A percentile compares a stretch with the other conserved stretches of the same genome.
phyloP scores from a whole-genome alignment of 257 asterid genomes.

The Solanum sitiens region DNA sequence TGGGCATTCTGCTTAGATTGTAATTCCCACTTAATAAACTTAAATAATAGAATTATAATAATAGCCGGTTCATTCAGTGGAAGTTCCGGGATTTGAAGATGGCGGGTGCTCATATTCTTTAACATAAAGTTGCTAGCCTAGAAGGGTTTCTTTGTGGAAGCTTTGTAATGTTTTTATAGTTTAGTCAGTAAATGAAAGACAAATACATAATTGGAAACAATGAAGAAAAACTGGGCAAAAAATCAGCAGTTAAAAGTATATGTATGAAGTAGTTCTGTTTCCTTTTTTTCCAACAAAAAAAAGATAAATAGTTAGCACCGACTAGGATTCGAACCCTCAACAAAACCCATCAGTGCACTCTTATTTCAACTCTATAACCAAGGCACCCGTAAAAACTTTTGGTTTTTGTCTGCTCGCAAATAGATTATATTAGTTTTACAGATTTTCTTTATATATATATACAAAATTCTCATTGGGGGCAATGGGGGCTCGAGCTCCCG shows the following conservation, averaged over 20 bases:
- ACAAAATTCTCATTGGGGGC: neutral
- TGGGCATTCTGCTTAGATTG: neutral
- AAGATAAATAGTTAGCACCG: neutral
- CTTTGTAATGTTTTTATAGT: neutral
- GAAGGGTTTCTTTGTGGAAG: neutral
- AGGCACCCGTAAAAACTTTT: neutral
- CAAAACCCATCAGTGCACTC: neutral
- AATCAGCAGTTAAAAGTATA: neutral
- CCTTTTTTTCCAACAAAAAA: too few species aligned
- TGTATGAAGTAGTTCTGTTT: neutral
- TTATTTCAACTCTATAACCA: neutral
- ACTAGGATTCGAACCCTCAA: neutral
- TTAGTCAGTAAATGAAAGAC: neutral
- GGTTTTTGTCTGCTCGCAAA: neutral
- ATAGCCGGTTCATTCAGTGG: neutral
- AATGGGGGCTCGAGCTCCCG: neutral
- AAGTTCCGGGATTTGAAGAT: neutral
- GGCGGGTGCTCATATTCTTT: neutral
- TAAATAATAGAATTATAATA: neutral
- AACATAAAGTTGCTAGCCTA: neutral
- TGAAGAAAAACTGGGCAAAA: neutral
- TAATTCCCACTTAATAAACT: neutral
- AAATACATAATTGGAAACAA: neutral
- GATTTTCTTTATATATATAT: neutral
- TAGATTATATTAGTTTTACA: neutral